Evolutionary conservation across 495 filamentous ascomycete species (phyloP), one percentile per base, ranked within the genome.

Genomic region (Xylaria sp.): DNA sequence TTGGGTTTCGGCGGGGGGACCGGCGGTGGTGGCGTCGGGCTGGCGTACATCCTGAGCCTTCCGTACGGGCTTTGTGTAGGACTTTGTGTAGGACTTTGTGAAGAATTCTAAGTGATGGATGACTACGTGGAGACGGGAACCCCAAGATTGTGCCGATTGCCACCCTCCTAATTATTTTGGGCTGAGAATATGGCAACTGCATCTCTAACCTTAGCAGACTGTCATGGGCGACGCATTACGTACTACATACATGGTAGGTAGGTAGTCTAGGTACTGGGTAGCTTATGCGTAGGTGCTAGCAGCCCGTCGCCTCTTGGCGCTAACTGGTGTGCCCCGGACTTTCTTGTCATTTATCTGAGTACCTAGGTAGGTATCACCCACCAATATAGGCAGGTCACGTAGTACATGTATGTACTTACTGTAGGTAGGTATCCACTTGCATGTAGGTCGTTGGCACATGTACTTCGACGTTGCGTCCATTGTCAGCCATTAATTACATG

Each of bases 1-100:
- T 80, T 86, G 9, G 91, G 91, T 74, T 94, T 94, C 1, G 92
- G 92, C 5, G 92, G 92, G 46, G 90, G 91, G 11, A 88, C 85
- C 1, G 92, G 91, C 11, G 92, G 91, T 12, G 89, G 75, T 37
- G 76, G 76, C 43, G 76, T 77, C 59, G 71, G 72, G 41, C 53
- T 78, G 41, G 68, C 2, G 64, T 79, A 79, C 77, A 79, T 79
- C 41, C 3, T 61, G 26, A 24, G 14, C 35, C 15, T 19, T 48
- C 26, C 37, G 66, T 19, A 52, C 43, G 26, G 61, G 48, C 15
- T 35, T 57, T 9, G 31, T 1, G 17, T 0, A 15, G 15, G 12
- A 19, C 11, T 2, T 2, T 19, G n/a, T n/a, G n/a, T n/a, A n/a
- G n/a, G n/a, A 64, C 15, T 35, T 57, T 9, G 31, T 1, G 17